These are phyloP conservation scores for Yamadazyma taylorii DNA, from an alignment of 1,139 yeast species.

Conservation along the genomic window DNA sequence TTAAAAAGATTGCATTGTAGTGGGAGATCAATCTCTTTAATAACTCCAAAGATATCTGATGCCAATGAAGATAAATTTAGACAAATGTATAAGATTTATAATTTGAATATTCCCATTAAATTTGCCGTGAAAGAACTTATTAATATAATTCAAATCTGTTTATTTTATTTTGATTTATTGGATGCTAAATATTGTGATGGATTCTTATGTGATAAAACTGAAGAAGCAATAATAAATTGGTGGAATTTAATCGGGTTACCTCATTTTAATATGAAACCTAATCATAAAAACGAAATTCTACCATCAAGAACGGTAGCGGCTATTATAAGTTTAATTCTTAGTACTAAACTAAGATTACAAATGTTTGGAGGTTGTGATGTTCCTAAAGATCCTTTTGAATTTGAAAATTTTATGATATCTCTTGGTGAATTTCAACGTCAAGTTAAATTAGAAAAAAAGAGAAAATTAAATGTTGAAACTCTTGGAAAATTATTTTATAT, in stretches of 20 bases:
- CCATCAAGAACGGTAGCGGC: constrained; percentile 69
- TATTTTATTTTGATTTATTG: constrained; percentile 75
- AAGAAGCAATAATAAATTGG: constrained; percentile 72
- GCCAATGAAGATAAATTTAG: constrained; percentile 83
- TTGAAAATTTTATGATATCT: constrained; percentile 59
- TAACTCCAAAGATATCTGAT: constrained; percentile 63
- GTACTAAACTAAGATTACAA: constrained; percentile 63
- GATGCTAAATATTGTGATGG: constrained; percentile 80
- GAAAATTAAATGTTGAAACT: constrained; percentile 64
- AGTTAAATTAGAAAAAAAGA: constrained; percentile 54
- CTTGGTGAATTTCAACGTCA: constrained; percentile 64
- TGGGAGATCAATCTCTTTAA: constrained; percentile 75
- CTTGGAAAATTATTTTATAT: constrained; percentile 57
- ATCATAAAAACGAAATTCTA: constrained; percentile 49
- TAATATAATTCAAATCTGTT: constrained; percentile 68
- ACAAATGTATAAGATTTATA: constrained; percentile 62
- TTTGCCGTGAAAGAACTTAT: constrained; percentile 79
- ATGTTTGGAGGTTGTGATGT: constrained; percentile 73
- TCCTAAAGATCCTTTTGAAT: constrained; percentile 87
- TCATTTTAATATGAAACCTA: constrained; percentile 52
- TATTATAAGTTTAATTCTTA: constrained; percentile 62
- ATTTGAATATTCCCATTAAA: constrained; percentile 48
- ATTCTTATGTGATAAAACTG: constrained; percentile 73
- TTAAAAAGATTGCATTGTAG: constrained; percentile 78
- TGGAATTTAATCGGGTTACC: constrained; percentile 76